These are phyloP conservation scores for Picea sitchensis DNA, from an alignment of 75 land plant species.

Conservation along the genomic window DNA sequence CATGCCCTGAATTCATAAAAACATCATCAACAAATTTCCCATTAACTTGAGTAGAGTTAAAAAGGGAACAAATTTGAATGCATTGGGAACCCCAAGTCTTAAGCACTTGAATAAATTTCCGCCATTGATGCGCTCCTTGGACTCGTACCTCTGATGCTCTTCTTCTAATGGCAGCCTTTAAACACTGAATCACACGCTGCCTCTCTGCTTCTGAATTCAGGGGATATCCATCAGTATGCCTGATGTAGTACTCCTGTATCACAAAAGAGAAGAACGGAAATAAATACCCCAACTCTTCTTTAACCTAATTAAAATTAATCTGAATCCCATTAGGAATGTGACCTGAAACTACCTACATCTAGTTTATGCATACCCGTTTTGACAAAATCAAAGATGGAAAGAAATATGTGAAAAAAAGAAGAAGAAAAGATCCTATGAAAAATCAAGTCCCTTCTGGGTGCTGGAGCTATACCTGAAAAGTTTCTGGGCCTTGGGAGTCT, in stretches of 20 bases:
- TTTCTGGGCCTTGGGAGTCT: conserved; percentile 39
- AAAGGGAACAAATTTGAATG: no score
- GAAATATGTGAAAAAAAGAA: background rate
- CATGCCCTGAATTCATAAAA: conserved; percentile 56
- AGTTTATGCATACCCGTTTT: no score
- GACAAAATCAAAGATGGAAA: background rate
- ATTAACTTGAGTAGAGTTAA: no score
- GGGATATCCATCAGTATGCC: conserved; percentile 75
- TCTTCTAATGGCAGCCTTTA: conserved; percentile 79
- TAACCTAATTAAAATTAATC: background rate
- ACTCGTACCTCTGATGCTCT: conserved; percentile 54
- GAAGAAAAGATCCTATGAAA: background rate
- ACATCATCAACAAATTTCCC: no score
- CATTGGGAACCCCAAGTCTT: no score
- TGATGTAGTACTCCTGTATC: conserved; percentile 68
- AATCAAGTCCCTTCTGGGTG: background rate
- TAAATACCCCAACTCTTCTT: no score
- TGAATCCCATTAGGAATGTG: background rate
- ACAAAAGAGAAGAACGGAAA: background rate
- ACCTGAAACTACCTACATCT: background rate
- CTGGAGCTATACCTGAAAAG: conserved; percentile 40
- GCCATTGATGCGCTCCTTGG: background rate
- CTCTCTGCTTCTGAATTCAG: conserved; percentile 68
- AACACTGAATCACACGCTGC: conserved; percentile 55
- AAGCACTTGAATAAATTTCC: no score